Conservation (phyloP, 2,329 filamentous ascomycete species). For the Sporothrix variecibatus region DNA sequence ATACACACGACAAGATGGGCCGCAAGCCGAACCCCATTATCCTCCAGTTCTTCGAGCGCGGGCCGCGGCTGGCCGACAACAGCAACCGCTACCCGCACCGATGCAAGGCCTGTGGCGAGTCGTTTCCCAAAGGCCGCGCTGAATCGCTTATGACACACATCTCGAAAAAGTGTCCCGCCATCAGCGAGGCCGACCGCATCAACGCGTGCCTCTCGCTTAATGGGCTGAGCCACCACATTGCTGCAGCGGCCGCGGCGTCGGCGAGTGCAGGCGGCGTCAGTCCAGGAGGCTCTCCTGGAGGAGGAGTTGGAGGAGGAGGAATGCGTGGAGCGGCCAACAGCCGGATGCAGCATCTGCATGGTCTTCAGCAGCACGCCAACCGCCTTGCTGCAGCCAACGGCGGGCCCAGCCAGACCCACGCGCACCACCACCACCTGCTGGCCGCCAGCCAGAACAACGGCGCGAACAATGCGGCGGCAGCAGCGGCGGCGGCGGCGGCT, state of each 20-base stretch:
- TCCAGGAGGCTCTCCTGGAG: background rate
- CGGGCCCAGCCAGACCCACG: constrained; percentile 29
- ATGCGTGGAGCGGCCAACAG: constrained; percentile 14
- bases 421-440: constrained; percentile 32
- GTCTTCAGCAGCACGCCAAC: constrained; percentile 17
- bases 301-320: background rate
- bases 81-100: constrained; percentile 92
- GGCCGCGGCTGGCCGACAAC: constrained; percentile 81
- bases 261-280: constrained; percentile 9
- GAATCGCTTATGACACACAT: constrained; percentile 81
- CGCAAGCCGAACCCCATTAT: constrained; percentile 83
- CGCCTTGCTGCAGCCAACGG: constrained; percentile 9
- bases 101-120: constrained; percentile 84
- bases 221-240: constrained; percentile 55
- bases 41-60: constrained; percentile 83
- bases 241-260: constrained; percentile 28
- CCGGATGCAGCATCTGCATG: constrained; percentile 21
- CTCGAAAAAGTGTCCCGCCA: constrained; percentile 81
- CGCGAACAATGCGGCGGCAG: constrained; percentile 6
- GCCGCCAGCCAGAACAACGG: constrained; percentile 18
- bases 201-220: constrained; percentile 73
- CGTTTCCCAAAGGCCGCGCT: constrained; percentile 85
- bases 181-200: constrained; percentile 73
- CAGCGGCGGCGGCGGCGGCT: constrained; percentile 15
- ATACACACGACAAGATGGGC: constrained; percentile 60